Base-by-base conservation (phyloP, 768 basidiomycete species). In the Podaxis sp. region DNA sequence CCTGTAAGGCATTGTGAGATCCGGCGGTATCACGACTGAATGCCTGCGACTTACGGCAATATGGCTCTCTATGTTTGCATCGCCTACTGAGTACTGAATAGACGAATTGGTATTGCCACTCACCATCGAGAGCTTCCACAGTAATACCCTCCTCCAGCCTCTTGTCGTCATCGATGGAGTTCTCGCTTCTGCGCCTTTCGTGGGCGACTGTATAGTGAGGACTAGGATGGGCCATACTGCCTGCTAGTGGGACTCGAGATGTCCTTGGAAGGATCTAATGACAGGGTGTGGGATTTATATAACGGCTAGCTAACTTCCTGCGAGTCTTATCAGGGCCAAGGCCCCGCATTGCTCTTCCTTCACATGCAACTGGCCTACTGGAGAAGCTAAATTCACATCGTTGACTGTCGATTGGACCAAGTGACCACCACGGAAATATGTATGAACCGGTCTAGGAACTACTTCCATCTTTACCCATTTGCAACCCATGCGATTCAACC, bases 11-110 rank as follows among this genome's bases (percentile, higher is more conserved):
- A 9, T 7, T 61, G 22, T 19, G 44, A 49, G 17, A 61, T 53
- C 15, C 4, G 12, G n/a, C 3, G 13, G 7, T 12, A 54, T 52
- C n/a, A 15, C 9, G 13, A 40, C 5, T 33, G 51, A 55, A 33
- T 13, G 22, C 36, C 46, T 12, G 33, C 19, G 4, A 59, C 74
- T 52, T 65, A 76, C 76, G 36, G 73, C 72, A 61, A 77, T 76
- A 19, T 68, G 68, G 5, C 68, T 64, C 15, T 73, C 76, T 75
- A 59, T 36, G 30, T 38, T 13, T 38, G 28, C 30, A 46, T 12
- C n/a, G 2, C 3, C 4, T 8, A 26, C 4, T 36, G 42, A 30
- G 17, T 36, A 15, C 2, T 15, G 11, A n/a, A 38, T 4, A 39
- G 6, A 36, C 26, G 24, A 51, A 44, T 24, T 19, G 44, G 26